phyloP scores from a whole-genome alignment of 2,329 filamentous ascomycete species.

The Verticillium longisporum region DNA sequence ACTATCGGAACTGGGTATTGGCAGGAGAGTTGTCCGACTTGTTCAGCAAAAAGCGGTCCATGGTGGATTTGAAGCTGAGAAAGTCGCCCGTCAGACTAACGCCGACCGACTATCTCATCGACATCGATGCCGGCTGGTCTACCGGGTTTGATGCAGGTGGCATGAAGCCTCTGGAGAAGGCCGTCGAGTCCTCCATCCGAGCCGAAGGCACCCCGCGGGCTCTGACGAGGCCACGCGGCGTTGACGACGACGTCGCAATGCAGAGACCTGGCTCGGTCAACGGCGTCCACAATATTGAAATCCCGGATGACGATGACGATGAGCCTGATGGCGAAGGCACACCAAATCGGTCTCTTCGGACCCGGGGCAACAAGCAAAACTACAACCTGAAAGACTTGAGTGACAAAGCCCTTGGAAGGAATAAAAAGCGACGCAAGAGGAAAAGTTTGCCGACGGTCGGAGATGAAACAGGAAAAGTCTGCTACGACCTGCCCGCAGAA shows the following conservation, averaged over 20 bases:
- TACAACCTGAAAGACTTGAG: constrained; percentile 56
- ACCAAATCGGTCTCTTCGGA: constrained; percentile 43
- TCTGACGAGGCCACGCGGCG: constrained; percentile 1
- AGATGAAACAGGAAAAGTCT: constrained; percentile 36
- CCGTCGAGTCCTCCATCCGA: constrained; percentile 36
- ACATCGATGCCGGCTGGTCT: constrained; percentile 41
- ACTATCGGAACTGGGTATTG: constrained; percentile 27
- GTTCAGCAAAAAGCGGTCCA: constrained; percentile 27
- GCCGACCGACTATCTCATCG: constrained; percentile 38
- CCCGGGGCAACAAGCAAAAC: constrained; percentile 38
- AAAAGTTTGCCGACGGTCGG: constrained; percentile 20
- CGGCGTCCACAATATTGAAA: constrained; percentile 10
- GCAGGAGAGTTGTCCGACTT: constrained; percentile 33
- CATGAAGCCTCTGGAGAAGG: constrained; percentile 26
- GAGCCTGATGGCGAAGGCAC: constrained; percentile 40
- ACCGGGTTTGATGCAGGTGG: constrained; percentile 28
- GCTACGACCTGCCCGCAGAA: constrained; percentile 36
- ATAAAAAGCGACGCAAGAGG: constrained; percentile 35
- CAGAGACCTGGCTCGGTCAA: constrained; percentile 1
- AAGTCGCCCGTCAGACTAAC: constrained; percentile 5
- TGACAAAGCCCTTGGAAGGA: constrained; percentile 48
- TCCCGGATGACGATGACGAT: constrained; percentile 31
- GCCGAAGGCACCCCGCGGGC: constrained; percentile 12
- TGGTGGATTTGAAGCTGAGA: constrained; percentile 20
- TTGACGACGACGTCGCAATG: background rate